Base-by-base conservation (phyloP, 805 yeast genomes). In the Saccharomycopsis fermentans region DNA sequence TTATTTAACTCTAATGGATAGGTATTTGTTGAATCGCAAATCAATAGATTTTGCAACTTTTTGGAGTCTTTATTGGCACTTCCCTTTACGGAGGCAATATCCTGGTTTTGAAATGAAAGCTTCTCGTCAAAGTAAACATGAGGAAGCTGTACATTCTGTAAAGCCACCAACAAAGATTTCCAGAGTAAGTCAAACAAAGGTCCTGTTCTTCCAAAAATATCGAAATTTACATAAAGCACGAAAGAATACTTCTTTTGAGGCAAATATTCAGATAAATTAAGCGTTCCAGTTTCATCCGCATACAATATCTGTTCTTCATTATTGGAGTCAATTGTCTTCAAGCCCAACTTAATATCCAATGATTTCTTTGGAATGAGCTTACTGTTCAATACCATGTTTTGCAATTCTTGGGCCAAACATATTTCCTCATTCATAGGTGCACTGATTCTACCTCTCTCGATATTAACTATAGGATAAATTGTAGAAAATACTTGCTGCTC, bases 401-500 rank as follows among this genome's bases (percentile, higher is more conserved):
- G 81, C 26, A 87, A 65, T 59, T 74, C 74, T 68, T 88, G 95
- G 1, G 88, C 80, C 21, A 86, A 66, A 34, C 79, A 81, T 83
- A 86, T 87, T 68, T 90, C 96, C 70, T 90, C 96, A 64, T 84
- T 87, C 0, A 91, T 82, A 32, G 96, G 96, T 0, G 90, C 87
- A 14, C 95, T 94, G 29, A 70, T 68, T 56, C 89, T 76, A 34
- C 96, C 96, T 57, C 90, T 74, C 59, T 83, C 80, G 9, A 88
- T 81, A 62, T 86, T 90, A 6, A 90, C 89, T 16, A 84, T 82
- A 0, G 96, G 92, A 67, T 80, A 87, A 0, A 88, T 74, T 1
- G 80, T 69, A 0, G 78, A 74, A 59, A 64, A 65, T 34, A 71
- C 74, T 16, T 57, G 50, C 5, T 56, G 54, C 3, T 59, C 55